Conservation (phyloP, 768 basidiomycete species). For the Trametes sanguinea region DNA sequence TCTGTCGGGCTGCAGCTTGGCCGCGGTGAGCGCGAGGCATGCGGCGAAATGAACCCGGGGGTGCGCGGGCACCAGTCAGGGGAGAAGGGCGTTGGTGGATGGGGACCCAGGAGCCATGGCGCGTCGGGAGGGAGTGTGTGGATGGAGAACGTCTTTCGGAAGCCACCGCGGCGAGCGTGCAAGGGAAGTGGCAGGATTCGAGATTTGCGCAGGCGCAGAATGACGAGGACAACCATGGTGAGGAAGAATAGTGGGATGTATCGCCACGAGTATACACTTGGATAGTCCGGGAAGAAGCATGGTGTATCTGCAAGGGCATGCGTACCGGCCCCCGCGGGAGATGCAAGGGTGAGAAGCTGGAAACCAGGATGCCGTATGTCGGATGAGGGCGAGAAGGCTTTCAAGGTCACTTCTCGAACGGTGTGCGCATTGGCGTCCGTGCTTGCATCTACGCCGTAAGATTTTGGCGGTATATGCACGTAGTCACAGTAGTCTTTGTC, state of each 20-base stretch:
- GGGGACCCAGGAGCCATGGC: not conserved
- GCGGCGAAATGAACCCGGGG: constrained; percentile 14
- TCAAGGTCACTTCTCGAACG: constrained; percentile 81
- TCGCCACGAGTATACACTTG: constrained; percentile 54
- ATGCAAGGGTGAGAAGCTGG: constrained; percentile 75
- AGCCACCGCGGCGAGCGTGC: not conserved
- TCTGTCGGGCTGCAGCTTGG: constrained; percentile 22
- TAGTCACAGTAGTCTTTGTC: constrained; percentile 92
- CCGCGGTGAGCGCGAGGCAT: constrained; percentile 13
- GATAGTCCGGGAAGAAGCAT: constrained; percentile 79
- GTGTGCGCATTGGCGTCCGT: constrained; percentile 20
- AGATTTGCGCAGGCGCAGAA: constrained; percentile 42
- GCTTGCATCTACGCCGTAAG: constrained; percentile 21
- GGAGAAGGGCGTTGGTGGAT: constrained; percentile 18
- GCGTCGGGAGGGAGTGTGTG: constrained; percentile 19
- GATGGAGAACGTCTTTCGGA: constrained; percentile 19
- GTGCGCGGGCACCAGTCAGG: constrained; percentile 21
- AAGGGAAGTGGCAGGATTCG: constrained; percentile 5
- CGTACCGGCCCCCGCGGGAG: constrained; percentile 31
- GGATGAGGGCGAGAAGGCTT: constrained; percentile 78
- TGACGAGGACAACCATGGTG: constrained; percentile 49
- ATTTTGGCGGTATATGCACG: constrained; percentile 46
- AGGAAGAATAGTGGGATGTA: constrained; percentile 68
- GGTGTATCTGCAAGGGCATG: constrained; percentile 62
- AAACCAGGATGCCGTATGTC: constrained; percentile 80